Evolutionary conservation across 2,329 filamentous ascomycete genomes (phyloP).

Genomic region (Fusarium begoniae): DNA sequence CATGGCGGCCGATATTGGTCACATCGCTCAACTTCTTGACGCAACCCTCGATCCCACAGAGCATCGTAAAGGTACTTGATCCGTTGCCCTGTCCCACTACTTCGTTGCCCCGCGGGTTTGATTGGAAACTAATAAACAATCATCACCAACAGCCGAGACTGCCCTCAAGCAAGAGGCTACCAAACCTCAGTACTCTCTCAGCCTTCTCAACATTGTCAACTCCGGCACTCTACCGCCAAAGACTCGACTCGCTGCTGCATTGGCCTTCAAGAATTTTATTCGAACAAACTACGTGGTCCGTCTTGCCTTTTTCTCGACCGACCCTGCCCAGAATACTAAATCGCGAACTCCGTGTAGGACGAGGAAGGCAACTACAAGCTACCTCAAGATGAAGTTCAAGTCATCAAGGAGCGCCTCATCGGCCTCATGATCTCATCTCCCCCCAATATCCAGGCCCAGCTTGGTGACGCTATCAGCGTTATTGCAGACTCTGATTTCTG

Average conservation of each 20-base stretch:
- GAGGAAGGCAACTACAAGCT: conserved; percentile 96
- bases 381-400: conserved; percentile 79
- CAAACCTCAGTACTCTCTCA: conserved; percentile 87
- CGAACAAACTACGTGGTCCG: conserved; percentile 87
- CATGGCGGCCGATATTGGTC: conserved; percentile 67
- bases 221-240: conserved; percentile 76
- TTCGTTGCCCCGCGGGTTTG: conserved; percentile 42
- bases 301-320: conserved; percentile 32
- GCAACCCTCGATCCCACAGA: conserved; percentile 88
- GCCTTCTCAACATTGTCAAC: conserved; percentile 89
- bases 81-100: conserved; percentile 36
- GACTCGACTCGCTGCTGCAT: conserved; percentile 84
- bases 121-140: conserved; percentile 49
- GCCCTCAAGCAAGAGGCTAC: conserved; percentile 81
- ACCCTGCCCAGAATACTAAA: conserved; percentile 29
- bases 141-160: conserved; percentile 72
- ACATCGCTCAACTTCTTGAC: conserved; percentile 84
- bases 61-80: conserved; percentile 81
- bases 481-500: conserved; percentile 99
- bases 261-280: conserved; percentile 99
- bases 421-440: conserved; percentile 96
- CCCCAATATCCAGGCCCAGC: conserved; percentile 85
- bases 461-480: conserved; percentile 95
- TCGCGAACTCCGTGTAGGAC: conserved; percentile 62
- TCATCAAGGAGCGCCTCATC: conserved; percentile 95